These are phyloP conservation scores for Plenodomus lindquistii DNA, from an alignment of 2,329 filamentous ascomycete genomes.

Conservation along the genomic window DNA sequence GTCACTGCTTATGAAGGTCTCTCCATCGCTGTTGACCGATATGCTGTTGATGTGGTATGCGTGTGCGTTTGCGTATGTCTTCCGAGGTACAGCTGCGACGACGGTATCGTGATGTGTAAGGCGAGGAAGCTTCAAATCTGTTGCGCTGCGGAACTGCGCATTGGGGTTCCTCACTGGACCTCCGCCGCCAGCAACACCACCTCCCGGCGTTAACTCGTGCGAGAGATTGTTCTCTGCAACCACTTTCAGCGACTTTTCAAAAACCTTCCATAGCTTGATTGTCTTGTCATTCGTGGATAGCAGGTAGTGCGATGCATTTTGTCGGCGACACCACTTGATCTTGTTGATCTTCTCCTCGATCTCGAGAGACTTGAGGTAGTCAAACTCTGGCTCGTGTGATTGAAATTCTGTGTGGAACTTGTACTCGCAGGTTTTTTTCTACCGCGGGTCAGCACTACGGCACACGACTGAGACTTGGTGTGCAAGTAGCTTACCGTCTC, in stretches of 20 bases:
- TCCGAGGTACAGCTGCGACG: conserved; percentile 90
- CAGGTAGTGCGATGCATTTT: conserved; percentile 97
- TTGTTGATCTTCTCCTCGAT: conserved; percentile 99
- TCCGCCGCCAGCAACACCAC: conserved; percentile 71
- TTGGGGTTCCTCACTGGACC: conserved; percentile 75
- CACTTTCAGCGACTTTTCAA: conserved; percentile 98
- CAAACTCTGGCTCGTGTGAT: conserved; percentile 98
- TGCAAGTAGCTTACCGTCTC: conserved; percentile 72
- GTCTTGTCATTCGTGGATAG: conserved; percentile 99
- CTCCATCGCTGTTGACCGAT: conserved; percentile 98
- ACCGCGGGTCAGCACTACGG: conserved; percentile 18
- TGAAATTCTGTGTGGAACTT: conserved; percentile 99
- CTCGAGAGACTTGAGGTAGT: conserved; percentile 98
- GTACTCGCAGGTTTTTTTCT: conserved; percentile 99
- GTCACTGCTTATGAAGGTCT: conserved; percentile 99
- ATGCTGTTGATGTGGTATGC: conserved; percentile 99
- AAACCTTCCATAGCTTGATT: conserved; percentile 99
- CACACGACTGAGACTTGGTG: background rate
- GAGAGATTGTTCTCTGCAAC: conserved; percentile 99
- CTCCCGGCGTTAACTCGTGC: conserved; percentile 82
- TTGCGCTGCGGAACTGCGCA: conserved; percentile 75
- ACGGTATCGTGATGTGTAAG: conserved; percentile 98
- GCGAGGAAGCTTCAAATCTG: conserved; percentile 88
- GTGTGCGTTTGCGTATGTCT: conserved; percentile 97
- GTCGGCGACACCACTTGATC: conserved; percentile 98